Evolutionary conservation across 352 stramenopile genomes (phyloP).

Genomic region (Peronosclerospora sorghi): DNA sequence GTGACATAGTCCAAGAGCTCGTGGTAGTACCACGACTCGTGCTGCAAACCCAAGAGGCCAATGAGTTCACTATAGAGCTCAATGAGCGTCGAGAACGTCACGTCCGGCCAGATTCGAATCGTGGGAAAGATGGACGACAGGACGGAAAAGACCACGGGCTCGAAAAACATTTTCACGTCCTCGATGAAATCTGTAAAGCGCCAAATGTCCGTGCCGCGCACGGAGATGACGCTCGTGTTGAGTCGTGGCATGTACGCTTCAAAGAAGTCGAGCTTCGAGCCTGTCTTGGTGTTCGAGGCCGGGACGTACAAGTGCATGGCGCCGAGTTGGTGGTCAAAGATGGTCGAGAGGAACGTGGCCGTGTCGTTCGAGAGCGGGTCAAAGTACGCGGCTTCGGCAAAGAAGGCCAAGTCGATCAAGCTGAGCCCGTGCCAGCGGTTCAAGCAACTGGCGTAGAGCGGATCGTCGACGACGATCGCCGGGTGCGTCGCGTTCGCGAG

Average conservation of each 20-base stretch:
- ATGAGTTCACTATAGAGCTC: conserved; percentile 83
- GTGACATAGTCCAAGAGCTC: conserved; percentile 76
- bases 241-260: conserved; percentile 63
- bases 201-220: conserved; percentile 84
- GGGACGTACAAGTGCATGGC: conserved; percentile 48
- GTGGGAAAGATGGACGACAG: conserved; percentile 84
- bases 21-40: conserved; percentile 83
- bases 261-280: conserved; percentile 80
- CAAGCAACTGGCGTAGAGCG: conserved; percentile 62
- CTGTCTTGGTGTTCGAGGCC: conserved; percentile 66
- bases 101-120: conserved; percentile 86
- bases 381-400: conserved; percentile 84
- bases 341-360: conserved; percentile 46
- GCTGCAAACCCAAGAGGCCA: conserved; percentile 77
- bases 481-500: conserved; percentile 35
- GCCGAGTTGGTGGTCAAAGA: conserved; percentile 40
- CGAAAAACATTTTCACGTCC: conserved; percentile 87
- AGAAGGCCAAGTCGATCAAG: conserved; percentile 74
- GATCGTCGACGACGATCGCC: conserved; percentile 32
- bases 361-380: conserved; percentile 74
- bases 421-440: conserved; percentile 69
- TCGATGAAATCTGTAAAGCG: conserved; percentile 86
- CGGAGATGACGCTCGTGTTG: conserved; percentile 81
- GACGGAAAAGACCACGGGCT: conserved; percentile 85
- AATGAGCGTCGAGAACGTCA: conserved; percentile 80